These are phyloP conservation scores for Pythium aquatile DNA, from an alignment of 352 stramenopile species.

Conservation along the genomic window DNA sequence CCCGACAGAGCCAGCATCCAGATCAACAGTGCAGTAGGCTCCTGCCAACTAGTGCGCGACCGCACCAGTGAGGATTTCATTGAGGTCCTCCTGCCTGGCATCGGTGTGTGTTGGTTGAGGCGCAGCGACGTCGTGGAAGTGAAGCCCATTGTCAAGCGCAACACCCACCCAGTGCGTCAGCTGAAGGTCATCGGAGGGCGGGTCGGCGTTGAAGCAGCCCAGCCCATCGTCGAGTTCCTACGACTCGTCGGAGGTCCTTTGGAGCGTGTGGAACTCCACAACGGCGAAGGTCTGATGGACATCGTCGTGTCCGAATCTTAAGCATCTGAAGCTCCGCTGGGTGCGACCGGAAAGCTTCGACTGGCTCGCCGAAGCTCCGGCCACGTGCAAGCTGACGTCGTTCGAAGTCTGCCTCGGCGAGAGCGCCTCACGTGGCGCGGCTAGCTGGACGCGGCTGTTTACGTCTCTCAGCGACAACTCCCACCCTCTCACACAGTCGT, in stretches of 20 bases:
- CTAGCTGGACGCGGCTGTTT: too few relatives aligned
- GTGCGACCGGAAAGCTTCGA: neutral
- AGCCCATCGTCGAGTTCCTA: constrained; percentile 10
- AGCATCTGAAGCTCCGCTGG: neutral
- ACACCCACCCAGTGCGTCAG: constrained; percentile 6
- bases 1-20: neutral
- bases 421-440: too few relatives aligned
- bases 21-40: constrained; percentile 4
- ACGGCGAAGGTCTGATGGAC: neutral
- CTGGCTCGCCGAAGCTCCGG: too few relatives aligned
- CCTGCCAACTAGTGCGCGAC: constrained; percentile 17
- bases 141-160: neutral
- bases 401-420: too few relatives aligned
- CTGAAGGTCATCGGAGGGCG: neutral
- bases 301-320: constrained; percentile 14
- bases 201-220: neutral
- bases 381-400: too few relatives aligned
- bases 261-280: neutral
- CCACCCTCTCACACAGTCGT: too few relatives aligned
- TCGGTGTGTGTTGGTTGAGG: constrained; percentile 15
- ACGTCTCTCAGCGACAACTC: too few relatives aligned
- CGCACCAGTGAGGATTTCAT: constrained; percentile 10
- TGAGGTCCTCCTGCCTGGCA: constrained; percentile 16
- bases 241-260: constrained; percentile 11
- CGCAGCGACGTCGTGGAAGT: constrained; percentile 12